Percentiles rank a stretch among this genome's conserved stretches.
Evolutionary conservation across 1,284 basidiomycete species (phyloP).

Genomic region (Coniferiporia sulphurascens): DNA sequence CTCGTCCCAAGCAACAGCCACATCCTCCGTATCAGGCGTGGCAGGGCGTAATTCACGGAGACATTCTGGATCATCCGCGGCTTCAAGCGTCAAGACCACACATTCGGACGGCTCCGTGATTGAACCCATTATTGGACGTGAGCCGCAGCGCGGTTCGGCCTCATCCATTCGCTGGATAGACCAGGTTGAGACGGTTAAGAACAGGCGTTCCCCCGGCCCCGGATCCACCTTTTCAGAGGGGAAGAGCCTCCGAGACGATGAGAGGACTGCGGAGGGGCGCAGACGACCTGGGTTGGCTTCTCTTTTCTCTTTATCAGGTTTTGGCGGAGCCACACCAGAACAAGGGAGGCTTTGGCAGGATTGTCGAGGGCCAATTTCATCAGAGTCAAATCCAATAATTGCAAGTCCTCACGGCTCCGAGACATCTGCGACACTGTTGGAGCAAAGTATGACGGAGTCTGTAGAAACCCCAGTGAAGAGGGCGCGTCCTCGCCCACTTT

Average conservation of each 20-base stretch:
- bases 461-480: slow-evolving; percentile 49
- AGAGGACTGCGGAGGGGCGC: slow-evolving; percentile 31
- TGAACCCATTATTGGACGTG: slow-evolving; percentile 14
- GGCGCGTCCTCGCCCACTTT: slow-evolving; percentile 49
- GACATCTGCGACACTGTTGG: slow-evolving; percentile 25
- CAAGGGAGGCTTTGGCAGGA: slow-evolving; percentile 7
- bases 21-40: slow-evolving; percentile 1
- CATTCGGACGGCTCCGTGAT: slow-evolving; percentile 43
- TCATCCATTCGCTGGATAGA: slow-evolving; percentile 64
- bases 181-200: slow-evolving; percentile 48
- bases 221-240: slow-evolving; percentile 24
- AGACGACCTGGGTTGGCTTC: slow-evolving; percentile 42
- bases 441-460: slow-evolving; percentile 13
- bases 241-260: slow-evolving; percentile 26
- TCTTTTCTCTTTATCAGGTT: slow-evolving; percentile 41
- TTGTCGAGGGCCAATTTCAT: slow-evolving; percentile 18
- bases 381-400: slow-evolving; percentile 46
- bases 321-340: slow-evolving; percentile 17
- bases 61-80: slow-evolving; percentile 37
- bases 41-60: slow-evolving; percentile 19
- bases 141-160: slow-evolving; percentile 13
- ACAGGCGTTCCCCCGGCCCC: slow-evolving; percentile 44
- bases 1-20: slow-evolving; percentile 11
- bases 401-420: slow-evolving; percentile 43
- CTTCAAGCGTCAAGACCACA: slow-evolving; percentile 47